A percentile compares a stretch with the other conserved stretches of the same genome.
phyloP scores from a whole-genome alignment of 2,329 filamentous ascomycete genomes.

The Xylaria sp. region DNA sequence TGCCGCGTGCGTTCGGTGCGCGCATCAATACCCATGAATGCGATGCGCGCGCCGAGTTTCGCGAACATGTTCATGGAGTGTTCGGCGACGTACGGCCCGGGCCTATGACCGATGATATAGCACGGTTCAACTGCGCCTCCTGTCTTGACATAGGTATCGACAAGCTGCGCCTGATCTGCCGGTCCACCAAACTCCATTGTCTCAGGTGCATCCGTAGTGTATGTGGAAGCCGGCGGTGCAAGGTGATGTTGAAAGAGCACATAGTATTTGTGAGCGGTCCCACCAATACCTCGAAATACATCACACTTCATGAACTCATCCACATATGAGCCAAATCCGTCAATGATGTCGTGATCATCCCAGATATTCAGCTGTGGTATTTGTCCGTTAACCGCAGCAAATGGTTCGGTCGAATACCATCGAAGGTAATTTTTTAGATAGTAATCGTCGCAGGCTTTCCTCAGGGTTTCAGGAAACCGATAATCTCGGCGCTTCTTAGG shows the following conservation, averaged over 20 bases:
- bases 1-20: constrained; percentile 93
- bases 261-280: constrained; percentile 96
- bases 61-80: constrained; percentile 88
- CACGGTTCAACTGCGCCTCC: constrained; percentile 66
- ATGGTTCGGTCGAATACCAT: constrained; percentile 85
- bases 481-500: constrained; percentile 82
- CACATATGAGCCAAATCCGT: constrained; percentile 93
- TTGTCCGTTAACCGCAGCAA: constrained; percentile 85
- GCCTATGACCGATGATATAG: constrained; percentile 80
- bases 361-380: constrained; percentile 98
- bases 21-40: constrained; percentile 89
- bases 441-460: constrained; percentile 86
- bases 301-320: constrained; percentile 92
- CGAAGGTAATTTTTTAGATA: constrained; percentile 90
- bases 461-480: constrained; percentile 81
- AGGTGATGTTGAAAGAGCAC: constrained; percentile 97
- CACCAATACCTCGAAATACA: constrained; percentile 91
- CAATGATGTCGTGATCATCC: constrained; percentile 96
- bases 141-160: constrained; percentile 76
- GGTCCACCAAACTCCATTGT: constrained; percentile 69
- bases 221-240: constrained; percentile 85
- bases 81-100: constrained; percentile 90
- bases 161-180: constrained; percentile 76
- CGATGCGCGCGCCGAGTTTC: constrained; percentile 81
- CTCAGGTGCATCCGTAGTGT: constrained; percentile 73